A percentile compares a stretch with the other conserved stretches of the same genome.
Conservation (phyloP, 495 filamentous ascomycete species). For the Sabuloglossum arenarium region DNA sequence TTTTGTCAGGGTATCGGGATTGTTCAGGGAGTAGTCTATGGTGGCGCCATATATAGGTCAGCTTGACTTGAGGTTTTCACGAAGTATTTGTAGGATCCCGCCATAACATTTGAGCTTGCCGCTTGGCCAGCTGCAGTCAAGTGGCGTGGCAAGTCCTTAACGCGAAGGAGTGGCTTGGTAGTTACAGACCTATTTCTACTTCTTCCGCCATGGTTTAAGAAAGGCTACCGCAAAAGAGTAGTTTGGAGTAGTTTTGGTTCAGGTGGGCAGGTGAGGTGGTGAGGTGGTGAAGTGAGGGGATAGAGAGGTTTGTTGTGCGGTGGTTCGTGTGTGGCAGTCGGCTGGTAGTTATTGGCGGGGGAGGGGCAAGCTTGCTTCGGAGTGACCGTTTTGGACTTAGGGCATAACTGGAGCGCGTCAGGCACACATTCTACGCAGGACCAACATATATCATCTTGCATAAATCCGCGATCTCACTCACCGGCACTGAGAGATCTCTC, state of each 20-base stretch:
- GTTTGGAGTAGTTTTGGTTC: background rate
- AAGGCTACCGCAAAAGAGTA: background rate
- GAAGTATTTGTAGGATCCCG: background rate
- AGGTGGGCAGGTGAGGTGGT: background rate
- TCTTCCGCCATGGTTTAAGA: background rate
- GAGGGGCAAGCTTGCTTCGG: background rate
- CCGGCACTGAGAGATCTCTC: no score
- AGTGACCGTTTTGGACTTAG: constrained; percentile 2
- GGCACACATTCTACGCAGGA: background rate
- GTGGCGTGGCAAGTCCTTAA: background rate
- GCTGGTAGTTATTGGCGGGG: background rate
- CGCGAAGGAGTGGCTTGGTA: background rate
- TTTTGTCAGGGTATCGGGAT: constrained; percentile 94
- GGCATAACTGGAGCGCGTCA: background rate
- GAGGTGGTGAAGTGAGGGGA: no score
- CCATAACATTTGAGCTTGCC: background rate
- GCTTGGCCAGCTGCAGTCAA: background rate
- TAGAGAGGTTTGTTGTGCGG: background rate
- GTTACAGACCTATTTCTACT: background rate
- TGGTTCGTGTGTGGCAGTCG: no score
- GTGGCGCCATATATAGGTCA: background rate
- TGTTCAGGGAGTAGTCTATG: constrained; percentile 72
- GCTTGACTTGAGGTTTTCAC: background rate
- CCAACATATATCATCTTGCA: background rate
- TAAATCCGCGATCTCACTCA: background rate